These are phyloP conservation scores for Pseudotsuga menziesii DNA, from an alignment of 75 land plant genomes.

Conservation along the genomic window DNA sequence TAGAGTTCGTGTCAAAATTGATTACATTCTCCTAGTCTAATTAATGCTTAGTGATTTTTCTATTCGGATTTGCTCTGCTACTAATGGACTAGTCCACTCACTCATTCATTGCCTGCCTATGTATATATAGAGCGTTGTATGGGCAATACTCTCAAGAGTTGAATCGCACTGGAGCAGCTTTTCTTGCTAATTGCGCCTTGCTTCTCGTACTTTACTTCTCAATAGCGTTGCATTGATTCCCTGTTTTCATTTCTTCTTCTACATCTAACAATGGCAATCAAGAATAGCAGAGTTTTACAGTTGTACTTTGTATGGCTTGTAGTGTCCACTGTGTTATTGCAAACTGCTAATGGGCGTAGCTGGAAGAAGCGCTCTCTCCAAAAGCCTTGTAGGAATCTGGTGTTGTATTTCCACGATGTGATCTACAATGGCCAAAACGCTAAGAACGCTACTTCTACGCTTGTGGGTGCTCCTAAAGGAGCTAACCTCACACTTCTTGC, in stretches of 20 bases:
- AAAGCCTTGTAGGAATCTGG: slow-evolving; percentile 37
- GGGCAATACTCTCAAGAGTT: not conserved
- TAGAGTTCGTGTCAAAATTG: not conserved
- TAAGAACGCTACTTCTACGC: slow-evolving; percentile 38
- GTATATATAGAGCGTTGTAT: not conserved
- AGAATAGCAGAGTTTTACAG: not conserved
- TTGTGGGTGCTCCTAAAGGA: slow-evolving; percentile 30
- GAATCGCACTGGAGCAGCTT: not conserved
- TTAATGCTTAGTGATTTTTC: no score
- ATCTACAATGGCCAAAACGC: slow-evolving; percentile 45
- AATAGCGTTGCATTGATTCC: no score
- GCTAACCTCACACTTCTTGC: slow-evolving; percentile 31
- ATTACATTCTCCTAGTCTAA: no score
- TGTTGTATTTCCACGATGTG: slow-evolving; percentile 52
- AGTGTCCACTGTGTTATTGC: not conserved
- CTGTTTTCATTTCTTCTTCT: no score
- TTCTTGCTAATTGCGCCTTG: not conserved
- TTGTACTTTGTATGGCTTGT: not conserved
- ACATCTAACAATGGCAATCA: not conserved
- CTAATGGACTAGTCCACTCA: not conserved
- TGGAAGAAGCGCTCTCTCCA: slow-evolving; percentile 9
- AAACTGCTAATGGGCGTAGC: not conserved
- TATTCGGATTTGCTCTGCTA: not conserved
- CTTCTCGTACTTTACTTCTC: not conserved
- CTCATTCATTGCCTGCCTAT: not conserved